Evolutionary conservation across 106 monocot species (phyloP).

Genomic region (Xerophyta viscosa): DNA sequence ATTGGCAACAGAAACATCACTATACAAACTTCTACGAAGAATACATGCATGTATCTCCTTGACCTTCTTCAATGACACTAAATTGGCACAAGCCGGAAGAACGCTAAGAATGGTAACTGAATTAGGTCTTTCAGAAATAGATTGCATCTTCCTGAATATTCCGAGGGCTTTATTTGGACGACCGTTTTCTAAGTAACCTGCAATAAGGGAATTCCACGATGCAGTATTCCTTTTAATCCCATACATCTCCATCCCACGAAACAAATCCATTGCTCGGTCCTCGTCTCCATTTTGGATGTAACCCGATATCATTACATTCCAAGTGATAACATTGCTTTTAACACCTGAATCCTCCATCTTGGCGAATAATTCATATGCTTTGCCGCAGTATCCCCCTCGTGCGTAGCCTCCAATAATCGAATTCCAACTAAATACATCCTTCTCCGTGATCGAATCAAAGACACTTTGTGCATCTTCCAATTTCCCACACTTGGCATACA

Average conservation of each 20-base stretch:
- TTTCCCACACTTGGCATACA: constrained; percentile 79
- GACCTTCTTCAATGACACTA: constrained; percentile 54
- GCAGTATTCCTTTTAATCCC: constrained; percentile 54
- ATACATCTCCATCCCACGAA: constrained; percentile 62
- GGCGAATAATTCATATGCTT: constrained; percentile 67
- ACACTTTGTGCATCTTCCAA: constrained; percentile 51
- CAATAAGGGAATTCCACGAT: constrained; percentile 84
- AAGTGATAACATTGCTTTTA: constrained; percentile 61
- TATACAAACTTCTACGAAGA: constrained; percentile 30
- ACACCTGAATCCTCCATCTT: constrained; percentile 64
- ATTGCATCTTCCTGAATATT: constrained; percentile 70
- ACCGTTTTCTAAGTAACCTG: constrained; percentile 61
- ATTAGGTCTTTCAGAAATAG: constrained; percentile 37
- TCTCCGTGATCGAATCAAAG: constrained; percentile 39
- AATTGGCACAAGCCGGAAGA: constrained; percentile 60
- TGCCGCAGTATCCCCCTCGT: constrained; percentile 66
- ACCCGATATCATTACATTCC: constrained; percentile 88
- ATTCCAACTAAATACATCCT: constrained; percentile 88
- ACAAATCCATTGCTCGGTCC: constrained; percentile 75
- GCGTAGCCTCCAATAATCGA: constrained; percentile 80
- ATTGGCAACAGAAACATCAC: constrained; percentile 42
- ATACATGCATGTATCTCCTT: constrained; percentile 78
- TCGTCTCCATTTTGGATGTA: constrained; percentile 77
- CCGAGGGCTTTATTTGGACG: constrained; percentile 40
- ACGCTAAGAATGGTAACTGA: constrained; percentile 62